A percentile compares a stretch with the other conserved stretches of the same genome.
Conservation (phyloP, 208 protist species). For the Leishmania martiniquensis region DNA sequence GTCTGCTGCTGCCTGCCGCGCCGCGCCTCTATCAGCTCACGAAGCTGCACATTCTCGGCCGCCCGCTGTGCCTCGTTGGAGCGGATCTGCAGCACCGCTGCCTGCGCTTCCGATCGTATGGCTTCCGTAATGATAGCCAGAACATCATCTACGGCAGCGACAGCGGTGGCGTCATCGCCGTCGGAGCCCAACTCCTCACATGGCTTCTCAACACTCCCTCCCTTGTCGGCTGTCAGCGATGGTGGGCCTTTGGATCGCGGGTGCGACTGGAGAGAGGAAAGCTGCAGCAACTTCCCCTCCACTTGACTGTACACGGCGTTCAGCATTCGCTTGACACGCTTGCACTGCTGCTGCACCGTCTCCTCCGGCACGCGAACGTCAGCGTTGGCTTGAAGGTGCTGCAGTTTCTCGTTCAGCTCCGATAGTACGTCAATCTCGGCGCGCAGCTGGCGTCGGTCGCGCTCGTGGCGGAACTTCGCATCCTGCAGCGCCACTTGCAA, state of each 20-base stretch:
- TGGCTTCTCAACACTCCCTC: background rate
- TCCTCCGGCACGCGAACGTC: slow-evolving; percentile 31
- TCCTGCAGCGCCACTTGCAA: slow-evolving; percentile 50
- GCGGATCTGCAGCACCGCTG: slow-evolving; percentile 46
- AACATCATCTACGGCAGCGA: slow-evolving; percentile 37
- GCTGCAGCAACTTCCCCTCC: slow-evolving; percentile 41
- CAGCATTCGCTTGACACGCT: slow-evolving; percentile 51
- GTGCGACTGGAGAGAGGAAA: slow-evolving; percentile 2
- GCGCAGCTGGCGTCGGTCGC: slow-evolving; percentile 46
- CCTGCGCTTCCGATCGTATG: slow-evolving; percentile 40
- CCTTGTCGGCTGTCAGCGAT: background rate
- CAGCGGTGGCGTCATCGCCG: background rate
- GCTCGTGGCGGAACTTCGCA: slow-evolving; percentile 38
- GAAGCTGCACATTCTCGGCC: slow-evolving; percentile 22
- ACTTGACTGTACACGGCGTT: slow-evolving; percentile 56
- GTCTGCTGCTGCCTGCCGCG: background rate
- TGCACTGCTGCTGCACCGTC: slow-evolving; percentile 39
- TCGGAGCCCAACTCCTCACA: background rate
- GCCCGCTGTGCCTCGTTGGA: slow-evolving; percentile 29
- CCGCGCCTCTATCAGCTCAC: slow-evolving; percentile 15
- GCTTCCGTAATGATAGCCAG: slow-evolving; percentile 40
- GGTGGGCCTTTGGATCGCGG: background rate
- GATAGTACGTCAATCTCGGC: slow-evolving; percentile 62
- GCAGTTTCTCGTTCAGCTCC: slow-evolving; percentile 40
- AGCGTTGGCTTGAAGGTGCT: slow-evolving; percentile 28